Evolutionary conservation across 495 filamentous ascomycete species (phyloP), one percentile per base, ranked within the genome.

Genomic region (Talaromyces stipitatus): DNA sequence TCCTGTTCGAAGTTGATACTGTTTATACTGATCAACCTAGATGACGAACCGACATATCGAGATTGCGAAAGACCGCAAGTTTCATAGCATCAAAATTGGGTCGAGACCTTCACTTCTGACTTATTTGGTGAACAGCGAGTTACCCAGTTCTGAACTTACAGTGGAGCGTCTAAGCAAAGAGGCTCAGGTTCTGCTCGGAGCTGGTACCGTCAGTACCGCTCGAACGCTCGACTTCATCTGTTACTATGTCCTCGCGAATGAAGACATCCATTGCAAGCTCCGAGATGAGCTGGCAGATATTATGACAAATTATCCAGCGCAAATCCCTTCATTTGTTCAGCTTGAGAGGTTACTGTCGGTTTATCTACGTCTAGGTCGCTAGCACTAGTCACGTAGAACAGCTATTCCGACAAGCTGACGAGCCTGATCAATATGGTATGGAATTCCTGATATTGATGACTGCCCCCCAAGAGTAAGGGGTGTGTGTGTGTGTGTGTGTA

Each of bases 31-130:
- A n/a, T 18, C 33, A 41, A 41, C 36, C 36, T 41, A 50, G 45
- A 54, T 45, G 67, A 70, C 66, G 67, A 73, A 73, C 69, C 66
- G 60, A 60, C 71, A 73, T 69, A 73, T 76, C 70, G 73, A 67
- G 4, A n/a, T 6, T 6, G 47, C 47, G 4, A 50, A 50, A 50
- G 3, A n/a, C 10, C 22, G 47, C 20, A 29, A 50, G n/a, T n/a
- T n/a, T n/a, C n/a, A n/a, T n/a, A n/a, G n/a, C n/a, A n/a, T n/a
- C n/a, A n/a, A n/a, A n/a, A n/a, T n/a, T n/a, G n/a, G n/a, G n/a
- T n/a, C n/a, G n/a, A n/a, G n/a, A n/a, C n/a, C 27, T 50, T 18
- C 20, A 26, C 20, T 50, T n/a, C n/a, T 50, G 47, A 50, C 47
- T n/a, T 4, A 50, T n/a, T 50, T 81, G 8, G 45, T 78, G 7